Evolutionary conservation across 305 asterid species (phyloP).

Genomic region (Lippia alba): DNA sequence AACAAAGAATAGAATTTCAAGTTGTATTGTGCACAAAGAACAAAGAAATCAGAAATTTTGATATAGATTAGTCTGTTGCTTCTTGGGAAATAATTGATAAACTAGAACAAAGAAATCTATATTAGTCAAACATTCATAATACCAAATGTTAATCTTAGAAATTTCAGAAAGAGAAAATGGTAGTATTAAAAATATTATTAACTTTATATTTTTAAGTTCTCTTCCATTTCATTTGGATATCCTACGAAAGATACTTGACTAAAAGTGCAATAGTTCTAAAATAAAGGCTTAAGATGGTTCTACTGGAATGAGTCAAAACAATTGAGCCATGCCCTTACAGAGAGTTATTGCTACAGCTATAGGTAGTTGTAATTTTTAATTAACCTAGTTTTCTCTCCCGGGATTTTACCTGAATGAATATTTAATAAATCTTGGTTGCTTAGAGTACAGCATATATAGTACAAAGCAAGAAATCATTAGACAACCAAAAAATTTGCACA

Average conservation of each 20-base stretch:
- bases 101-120: background rate
- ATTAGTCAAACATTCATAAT: slow-evolving; percentile 5
- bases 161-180: slow-evolving; percentile 2
- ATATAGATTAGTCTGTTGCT: slow-evolving; percentile 1
- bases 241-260: slow-evolving; percentile 13
- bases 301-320: slow-evolving; percentile 5
- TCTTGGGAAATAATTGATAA: background rate
- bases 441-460: slow-evolving; percentile 12
- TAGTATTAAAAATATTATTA: background rate
- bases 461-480: slow-evolving; percentile 31
- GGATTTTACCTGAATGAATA: slow-evolving; percentile 7
- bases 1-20: background rate
- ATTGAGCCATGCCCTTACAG: slow-evolving; percentile 6
- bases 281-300: slow-evolving; percentile 6
- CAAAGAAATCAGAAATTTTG: background rate
- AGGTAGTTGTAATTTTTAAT: slow-evolving; percentile 9
- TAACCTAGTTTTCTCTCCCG: slow-evolving; percentile 17
- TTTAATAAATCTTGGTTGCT: background rate
- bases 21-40: slow-evolving; percentile 12
- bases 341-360: slow-evolving; percentile 8
- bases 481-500: slow-evolving; percentile 18
- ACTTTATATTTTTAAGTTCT: slow-evolving; percentile 8
- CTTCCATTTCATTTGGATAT: background rate
- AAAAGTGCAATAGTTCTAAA: too few relatives aligned
- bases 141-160: background rate